A percentile compares a stretch with the other conserved stretches of the same genome.
phyloP scores from a whole-genome alignment of 2,329 filamentous ascomycete species.

The Balansia obtecta region DNA sequence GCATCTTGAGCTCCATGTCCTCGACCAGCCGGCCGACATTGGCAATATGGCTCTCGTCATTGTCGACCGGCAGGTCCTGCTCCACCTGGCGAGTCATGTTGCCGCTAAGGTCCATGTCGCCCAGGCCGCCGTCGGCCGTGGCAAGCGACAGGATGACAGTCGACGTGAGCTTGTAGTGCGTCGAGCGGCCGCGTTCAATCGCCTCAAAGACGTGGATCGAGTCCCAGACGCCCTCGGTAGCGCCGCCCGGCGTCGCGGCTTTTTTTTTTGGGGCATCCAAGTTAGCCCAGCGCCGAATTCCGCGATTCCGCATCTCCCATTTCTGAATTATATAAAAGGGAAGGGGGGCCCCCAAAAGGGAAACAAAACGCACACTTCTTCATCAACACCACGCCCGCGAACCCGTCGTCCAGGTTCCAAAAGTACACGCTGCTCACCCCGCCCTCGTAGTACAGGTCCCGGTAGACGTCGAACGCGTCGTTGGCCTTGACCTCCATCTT shows the following conservation, averaged over 20 bases:
- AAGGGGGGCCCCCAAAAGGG: no score
- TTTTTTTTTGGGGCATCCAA: background rate
- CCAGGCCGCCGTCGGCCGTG: slow-evolving; percentile 45
- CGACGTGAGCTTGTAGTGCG: slow-evolving; percentile 95
- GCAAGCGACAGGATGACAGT: slow-evolving; percentile 89
- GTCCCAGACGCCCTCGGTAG: slow-evolving; percentile 79
- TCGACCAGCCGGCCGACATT: slow-evolving; percentile 92
- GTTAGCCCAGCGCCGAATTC: no score
- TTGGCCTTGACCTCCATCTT: slow-evolving; percentile 92
- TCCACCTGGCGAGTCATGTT: slow-evolving; percentile 98
- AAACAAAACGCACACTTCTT: slow-evolving; percentile 63
- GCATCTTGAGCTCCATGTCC: slow-evolving; percentile 99
- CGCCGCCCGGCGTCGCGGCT: slow-evolving; percentile 55
- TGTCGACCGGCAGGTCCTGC: slow-evolving; percentile 77
- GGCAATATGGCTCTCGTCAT: slow-evolving; percentile 84
- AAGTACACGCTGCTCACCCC: slow-evolving; percentile 94
- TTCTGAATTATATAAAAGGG: no score
- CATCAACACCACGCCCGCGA: slow-evolving; percentile 86
- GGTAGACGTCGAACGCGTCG: slow-evolving; percentile 92
- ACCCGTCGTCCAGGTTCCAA: slow-evolving; percentile 96
- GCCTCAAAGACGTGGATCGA: slow-evolving; percentile 98
- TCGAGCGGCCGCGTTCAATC: slow-evolving; percentile 78
- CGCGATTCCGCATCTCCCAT: no score
- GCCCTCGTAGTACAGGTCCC: slow-evolving; percentile 94
- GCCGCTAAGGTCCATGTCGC: slow-evolving; percentile 82